Conservation (phyloP, 306 rosid genomes). For the Dryas alaskensis region DNA sequence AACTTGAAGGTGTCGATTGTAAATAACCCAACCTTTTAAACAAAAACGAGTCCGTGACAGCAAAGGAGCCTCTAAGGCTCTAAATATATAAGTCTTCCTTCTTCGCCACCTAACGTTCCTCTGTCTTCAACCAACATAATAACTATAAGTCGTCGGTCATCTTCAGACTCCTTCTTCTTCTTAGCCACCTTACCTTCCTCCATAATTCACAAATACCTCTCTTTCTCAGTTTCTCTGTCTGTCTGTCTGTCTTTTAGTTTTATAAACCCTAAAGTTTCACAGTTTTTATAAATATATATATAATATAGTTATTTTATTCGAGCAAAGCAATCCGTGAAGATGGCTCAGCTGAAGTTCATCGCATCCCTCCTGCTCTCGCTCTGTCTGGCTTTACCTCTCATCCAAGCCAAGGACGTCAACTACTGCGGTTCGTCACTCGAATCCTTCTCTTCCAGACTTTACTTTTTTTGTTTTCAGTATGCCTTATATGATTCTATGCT, state of each 20-base stretch:
- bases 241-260: background rate
- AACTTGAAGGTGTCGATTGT: no score
- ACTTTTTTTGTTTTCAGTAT: background rate
- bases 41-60: no score
- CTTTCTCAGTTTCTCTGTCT: background rate
- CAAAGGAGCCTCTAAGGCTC: no score
- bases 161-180: background rate
- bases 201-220: background rate
- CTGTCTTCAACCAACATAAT: background rate
- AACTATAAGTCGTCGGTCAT: background rate
- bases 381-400: conserved; percentile 32
- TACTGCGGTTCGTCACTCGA: conserved; percentile 47
- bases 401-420: conserved; percentile 46
- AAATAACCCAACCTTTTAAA: no score
- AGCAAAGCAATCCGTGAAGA: conserved; percentile 31
- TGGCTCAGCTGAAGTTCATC: conserved; percentile 27
- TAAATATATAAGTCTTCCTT: background rate
- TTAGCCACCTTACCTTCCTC: background rate
- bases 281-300: background rate
- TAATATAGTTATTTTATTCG: background rate
- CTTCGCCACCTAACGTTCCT: background rate
- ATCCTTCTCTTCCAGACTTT: background rate
- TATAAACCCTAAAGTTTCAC: background rate
- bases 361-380: conserved; percentile 29
- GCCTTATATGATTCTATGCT: background rate